Base-by-base conservation (phyloP, 176 grass and related monocot genomes). In the Poa annua region DNA sequence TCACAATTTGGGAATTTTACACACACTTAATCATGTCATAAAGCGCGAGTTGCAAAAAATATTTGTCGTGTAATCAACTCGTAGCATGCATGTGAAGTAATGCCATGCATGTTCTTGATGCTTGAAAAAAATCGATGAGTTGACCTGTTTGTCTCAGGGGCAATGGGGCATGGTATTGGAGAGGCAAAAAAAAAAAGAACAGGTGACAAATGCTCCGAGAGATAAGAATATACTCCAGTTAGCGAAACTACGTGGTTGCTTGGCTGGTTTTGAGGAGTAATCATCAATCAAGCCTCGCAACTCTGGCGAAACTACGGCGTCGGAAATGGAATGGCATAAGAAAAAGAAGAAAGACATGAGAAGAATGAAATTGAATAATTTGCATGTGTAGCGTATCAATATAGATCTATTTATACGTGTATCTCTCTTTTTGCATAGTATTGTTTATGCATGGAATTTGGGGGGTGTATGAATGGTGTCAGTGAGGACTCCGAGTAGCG, bases 51-150 rank as follows among this genome's bases (percentile, higher is more conserved):
- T 29, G 55, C 35, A 77, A 62, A 42, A 56, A 42, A 29, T 41
- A 19, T 20, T 1, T 48, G 38, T 81, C 85, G 85, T 87, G 79
- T 78, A 55, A 57, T 42, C 86, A 35, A 88, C 66, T 88, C 65
- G 26, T 3, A 55, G 44, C 36, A 50, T 88, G 66, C 64, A 71
- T 88, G 66, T 3, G 66, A 24, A 74, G 81, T 84, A 71, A 74
- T 84, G 86, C 47, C 44, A 74, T 20, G 81, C 86, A 88, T 84
- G 81, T 42, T 24, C 35, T 17, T 60, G 54, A 25, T 38, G 15
- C 53, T 42, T 25, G 48, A 50, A 16, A 25, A 41, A 42, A 17
- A 25, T 0, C n/a, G 34, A 25, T 22, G 35, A 42, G 53, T 77
- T 77, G 75, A 77, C 74, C 3, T 13, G 45, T 48, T 45, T 45